These are phyloP conservation scores for Poronia punctata DNA, from an alignment of 495 filamentous ascomycete genomes.

Conservation along the genomic window DNA sequence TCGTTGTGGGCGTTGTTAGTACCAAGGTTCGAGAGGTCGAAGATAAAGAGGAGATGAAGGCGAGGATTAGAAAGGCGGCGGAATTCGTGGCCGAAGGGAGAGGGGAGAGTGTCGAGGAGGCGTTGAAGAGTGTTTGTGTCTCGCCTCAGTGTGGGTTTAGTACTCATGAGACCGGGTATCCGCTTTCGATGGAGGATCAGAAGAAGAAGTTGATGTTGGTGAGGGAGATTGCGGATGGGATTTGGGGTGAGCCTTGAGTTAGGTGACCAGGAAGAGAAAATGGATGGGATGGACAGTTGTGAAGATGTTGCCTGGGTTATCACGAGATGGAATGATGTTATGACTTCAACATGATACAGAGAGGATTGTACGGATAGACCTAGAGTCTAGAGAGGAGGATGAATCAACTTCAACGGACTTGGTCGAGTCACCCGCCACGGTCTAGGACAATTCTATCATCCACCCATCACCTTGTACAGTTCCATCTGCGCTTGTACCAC, in stretches of 20 bases:
- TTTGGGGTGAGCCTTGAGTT: constrained; percentile 57
- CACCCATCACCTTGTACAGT: constrained; percentile 47
- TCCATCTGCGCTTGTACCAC: constrained; percentile 42
- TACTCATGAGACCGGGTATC: constrained; percentile 62
- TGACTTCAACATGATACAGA: constrained; percentile 3
- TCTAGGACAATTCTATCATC: constrained; percentile 26
- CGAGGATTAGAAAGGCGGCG: constrained; percentile 58
- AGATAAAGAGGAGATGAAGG: constrained; percentile 66
- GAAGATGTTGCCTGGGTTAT: background rate
- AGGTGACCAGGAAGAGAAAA: background rate
- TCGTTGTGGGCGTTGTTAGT: constrained; percentile 69
- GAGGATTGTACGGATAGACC: constrained; percentile 1
- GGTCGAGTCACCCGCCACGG: background rate
- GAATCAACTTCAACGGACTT: constrained; percentile 8
- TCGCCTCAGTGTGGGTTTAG: constrained; percentile 80
- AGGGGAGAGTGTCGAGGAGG: constrained; percentile 54
- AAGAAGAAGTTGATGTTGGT: constrained; percentile 62
- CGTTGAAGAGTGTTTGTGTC: constrained; percentile 60
- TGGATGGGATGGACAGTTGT: background rate
- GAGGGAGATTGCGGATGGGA: constrained; percentile 60
- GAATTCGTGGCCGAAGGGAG: constrained; percentile 65
- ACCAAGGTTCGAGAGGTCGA: constrained; percentile 69
- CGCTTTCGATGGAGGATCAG: constrained; percentile 58
- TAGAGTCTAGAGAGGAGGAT: constrained; percentile 2
- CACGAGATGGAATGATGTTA: background rate